A percentile compares a stretch with the other conserved stretches of the same genome.
These are phyloP conservation scores for Crepidotus variabilis DNA, from an alignment of 768 basidiomycete species.

Conservation along the genomic window DNA sequence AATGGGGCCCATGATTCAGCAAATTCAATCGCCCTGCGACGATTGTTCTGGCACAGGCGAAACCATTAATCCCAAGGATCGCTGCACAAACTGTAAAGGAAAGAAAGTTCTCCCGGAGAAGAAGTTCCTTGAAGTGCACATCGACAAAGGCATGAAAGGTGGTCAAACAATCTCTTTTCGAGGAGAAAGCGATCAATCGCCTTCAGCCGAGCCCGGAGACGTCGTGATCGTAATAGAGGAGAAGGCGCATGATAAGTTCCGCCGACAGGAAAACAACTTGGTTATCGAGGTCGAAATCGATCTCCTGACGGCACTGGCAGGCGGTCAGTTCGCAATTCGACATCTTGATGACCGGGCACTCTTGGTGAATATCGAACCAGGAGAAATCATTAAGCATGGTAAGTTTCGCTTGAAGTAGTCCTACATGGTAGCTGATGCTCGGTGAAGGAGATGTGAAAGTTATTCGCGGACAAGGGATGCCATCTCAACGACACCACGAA, in stretches of 20 bases:
- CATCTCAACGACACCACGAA: conserved; percentile 96
- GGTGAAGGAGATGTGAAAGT: conserved; percentile 74
- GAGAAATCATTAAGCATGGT: conserved; percentile 95
- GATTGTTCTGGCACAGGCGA: conserved; percentile 95
- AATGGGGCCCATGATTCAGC: conserved; percentile 99
- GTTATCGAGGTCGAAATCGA: conserved; percentile 87
- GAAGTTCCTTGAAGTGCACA: conserved; percentile 95
- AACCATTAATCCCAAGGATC: conserved; percentile 89
- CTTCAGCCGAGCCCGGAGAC: conserved; percentile 86
- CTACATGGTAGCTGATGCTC: background rate
- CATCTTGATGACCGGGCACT: conserved; percentile 93
- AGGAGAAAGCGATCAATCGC: conserved; percentile 92
- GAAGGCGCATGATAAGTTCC: conserved; percentile 86
- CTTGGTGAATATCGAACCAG: conserved; percentile 78
- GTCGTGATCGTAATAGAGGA: conserved; percentile 94
- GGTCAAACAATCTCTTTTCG: conserved; percentile 86
- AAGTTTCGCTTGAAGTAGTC: conserved; percentile 23
- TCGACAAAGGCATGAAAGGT: conserved; percentile 97
- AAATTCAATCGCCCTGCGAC: conserved; percentile 92
- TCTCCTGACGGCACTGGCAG: conserved; percentile 88
- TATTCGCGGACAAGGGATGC: conserved; percentile 96
- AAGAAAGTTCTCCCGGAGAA: conserved; percentile 94
- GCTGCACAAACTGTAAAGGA: conserved; percentile 89
- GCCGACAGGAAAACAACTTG: conserved; percentile 85
- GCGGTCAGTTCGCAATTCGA: conserved; percentile 84